These are phyloP conservation scores for Hortaea sp. DNA, from an alignment of 2,329 filamentous ascomycete genomes.

Conservation along the genomic window DNA sequence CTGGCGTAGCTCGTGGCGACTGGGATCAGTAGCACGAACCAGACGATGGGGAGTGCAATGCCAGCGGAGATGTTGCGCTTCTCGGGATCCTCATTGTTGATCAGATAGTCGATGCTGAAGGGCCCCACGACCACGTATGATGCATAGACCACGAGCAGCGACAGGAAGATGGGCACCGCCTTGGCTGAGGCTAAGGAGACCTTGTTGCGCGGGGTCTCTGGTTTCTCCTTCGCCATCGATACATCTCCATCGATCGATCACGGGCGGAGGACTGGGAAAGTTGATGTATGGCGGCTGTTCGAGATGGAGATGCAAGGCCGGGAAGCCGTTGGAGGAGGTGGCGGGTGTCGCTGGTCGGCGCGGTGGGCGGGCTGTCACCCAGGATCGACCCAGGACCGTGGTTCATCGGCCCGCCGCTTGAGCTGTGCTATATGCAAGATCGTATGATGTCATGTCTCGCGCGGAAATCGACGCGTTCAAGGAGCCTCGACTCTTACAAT, in stretches of 20 bases:
- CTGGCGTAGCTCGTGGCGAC: constrained; percentile 61
- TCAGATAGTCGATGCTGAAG: constrained; percentile 59
- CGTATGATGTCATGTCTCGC: too few relatives aligned
- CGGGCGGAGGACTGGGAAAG: too few relatives aligned
- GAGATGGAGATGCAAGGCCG: too few relatives aligned
- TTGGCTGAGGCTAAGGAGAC: constrained; percentile 16
- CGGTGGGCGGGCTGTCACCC: too few relatives aligned
- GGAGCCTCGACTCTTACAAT: too few relatives aligned
- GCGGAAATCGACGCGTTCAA: too few relatives aligned
- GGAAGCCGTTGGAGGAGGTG: too few relatives aligned
- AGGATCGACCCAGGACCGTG: too few relatives aligned
- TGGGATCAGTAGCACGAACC: constrained; percentile 60
- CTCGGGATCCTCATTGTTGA: constrained; percentile 34
- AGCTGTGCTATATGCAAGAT: too few relatives aligned
- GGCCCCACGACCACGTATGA: constrained; percentile 22
- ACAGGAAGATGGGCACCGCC: constrained; percentile 20
- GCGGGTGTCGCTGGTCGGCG: too few relatives aligned
- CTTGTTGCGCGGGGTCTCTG: background rate
- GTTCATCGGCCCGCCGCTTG: too few relatives aligned
- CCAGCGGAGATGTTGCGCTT: constrained; percentile 46
- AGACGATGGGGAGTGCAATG: constrained; percentile 60
- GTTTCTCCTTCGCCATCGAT: background rate
- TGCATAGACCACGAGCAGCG: constrained; percentile 19
- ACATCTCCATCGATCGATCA: background rate
- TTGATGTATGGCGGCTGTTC: too few relatives aligned